These are phyloP conservation scores for Brassica carinata DNA, from an alignment of 345 rosid species.

Conservation along the genomic window DNA sequence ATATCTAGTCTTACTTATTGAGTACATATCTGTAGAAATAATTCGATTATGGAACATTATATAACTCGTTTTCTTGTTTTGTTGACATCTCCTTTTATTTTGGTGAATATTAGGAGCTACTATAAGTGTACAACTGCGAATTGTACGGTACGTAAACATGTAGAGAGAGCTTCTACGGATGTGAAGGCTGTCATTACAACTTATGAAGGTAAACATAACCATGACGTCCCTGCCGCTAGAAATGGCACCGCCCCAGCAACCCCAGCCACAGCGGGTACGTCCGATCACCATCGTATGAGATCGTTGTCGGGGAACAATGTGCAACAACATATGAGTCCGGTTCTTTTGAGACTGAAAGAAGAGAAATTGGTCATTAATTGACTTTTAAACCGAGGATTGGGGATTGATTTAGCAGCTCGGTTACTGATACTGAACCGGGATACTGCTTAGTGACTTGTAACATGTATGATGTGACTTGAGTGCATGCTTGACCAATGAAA, in stretches of 20 bases:
- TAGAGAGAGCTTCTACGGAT: conserved; percentile 91
- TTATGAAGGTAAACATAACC: conserved; percentile 95
- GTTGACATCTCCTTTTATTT: background rate
- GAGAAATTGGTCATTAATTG: conserved; percentile 58
- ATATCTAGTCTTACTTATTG: background rate
- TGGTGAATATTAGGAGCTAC: conserved; percentile 64
- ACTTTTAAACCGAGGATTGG: conserved; percentile 8
- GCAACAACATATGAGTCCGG: conserved; percentile 51
- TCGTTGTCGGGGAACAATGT: conserved; percentile 38
- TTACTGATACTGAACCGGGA: conserved; percentile 19
- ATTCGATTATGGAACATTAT: background rate
- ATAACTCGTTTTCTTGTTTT: background rate
- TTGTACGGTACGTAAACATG: conserved; percentile 93
- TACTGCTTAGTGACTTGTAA: conserved; percentile 33
- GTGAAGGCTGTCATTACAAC: conserved; percentile 90
- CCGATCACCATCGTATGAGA: conserved; percentile 36
- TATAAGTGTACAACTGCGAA: conserved; percentile 85
- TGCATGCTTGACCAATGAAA: too few relatives aligned
- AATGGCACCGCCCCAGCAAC: conserved; percentile 50
- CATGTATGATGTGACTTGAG: conserved; percentile 41
- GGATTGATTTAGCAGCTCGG: conserved; percentile 26
- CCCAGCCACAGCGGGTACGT: conserved; percentile 30
- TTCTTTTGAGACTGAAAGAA: conserved; percentile 68
- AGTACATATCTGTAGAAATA: background rate
- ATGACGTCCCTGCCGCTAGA: conserved; percentile 79